Conservation (phyloP, 106 monocot genomes). For the Platanthera guangdongensis region DNA sequence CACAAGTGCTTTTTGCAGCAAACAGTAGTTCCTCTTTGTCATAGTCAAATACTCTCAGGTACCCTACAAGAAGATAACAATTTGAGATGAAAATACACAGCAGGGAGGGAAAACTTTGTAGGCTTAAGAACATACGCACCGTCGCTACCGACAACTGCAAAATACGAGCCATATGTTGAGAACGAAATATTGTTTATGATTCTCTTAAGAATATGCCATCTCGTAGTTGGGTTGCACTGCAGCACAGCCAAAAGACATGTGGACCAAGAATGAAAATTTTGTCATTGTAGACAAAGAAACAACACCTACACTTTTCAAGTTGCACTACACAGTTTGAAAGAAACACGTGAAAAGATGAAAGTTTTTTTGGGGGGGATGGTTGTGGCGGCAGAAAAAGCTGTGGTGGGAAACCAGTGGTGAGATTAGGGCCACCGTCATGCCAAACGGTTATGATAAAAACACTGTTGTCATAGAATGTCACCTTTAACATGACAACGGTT, state of each 20-base stretch:
- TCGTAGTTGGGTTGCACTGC: slow-evolving; percentile 85
- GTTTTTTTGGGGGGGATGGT: too few species aligned
- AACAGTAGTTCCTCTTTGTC: slow-evolving; percentile 68
- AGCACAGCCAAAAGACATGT: slow-evolving; percentile 3
- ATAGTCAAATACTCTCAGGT: slow-evolving; percentile 91
- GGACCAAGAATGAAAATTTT: not conserved
- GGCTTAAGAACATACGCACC: slow-evolving; percentile 44
- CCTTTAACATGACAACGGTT: too few species aligned
- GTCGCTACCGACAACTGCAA: slow-evolving; percentile 89
- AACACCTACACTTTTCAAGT: too few species aligned
- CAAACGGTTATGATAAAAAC: too few species aligned
- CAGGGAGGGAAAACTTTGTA: not conserved
- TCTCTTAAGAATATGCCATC: slow-evolving; percentile 97
- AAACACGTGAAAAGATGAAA: too few species aligned
- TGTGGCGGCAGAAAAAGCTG: too few species aligned
- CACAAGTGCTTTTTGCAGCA: slow-evolving; percentile 97
- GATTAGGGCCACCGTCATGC: too few species aligned
- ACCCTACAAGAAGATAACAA: slow-evolving; percentile 38
- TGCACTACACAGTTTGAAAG: too few species aligned
- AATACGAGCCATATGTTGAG: slow-evolving; percentile 67
- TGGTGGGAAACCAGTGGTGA: too few species aligned
- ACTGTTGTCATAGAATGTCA: too few species aligned
- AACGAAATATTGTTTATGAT: slow-evolving; percentile 88
- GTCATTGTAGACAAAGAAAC: too few species aligned
- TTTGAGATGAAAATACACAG: not conserved